These are phyloP conservation scores for Atkinsonella hypoxylon DNA, from an alignment of 2,329 filamentous ascomycete genomes.

Conservation along the genomic window DNA sequence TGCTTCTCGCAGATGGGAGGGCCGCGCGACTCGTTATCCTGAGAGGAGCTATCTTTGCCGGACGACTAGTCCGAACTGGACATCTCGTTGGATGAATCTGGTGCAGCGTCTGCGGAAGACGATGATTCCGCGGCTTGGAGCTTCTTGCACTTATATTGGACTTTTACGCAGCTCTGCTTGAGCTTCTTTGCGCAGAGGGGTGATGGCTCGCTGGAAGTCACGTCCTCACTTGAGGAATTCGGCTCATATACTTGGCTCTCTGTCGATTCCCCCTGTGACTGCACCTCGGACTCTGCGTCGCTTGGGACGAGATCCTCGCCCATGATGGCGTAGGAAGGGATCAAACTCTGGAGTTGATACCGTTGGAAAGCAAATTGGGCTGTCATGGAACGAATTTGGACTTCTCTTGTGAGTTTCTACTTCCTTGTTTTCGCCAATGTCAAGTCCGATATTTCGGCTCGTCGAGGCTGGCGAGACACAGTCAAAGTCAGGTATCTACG, in stretches of 20 bases:
- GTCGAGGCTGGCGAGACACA: too few relatives aligned
- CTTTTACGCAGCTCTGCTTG: background rate
- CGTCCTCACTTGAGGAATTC: background rate
- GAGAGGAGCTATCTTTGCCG: background rate
- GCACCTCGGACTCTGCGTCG: background rate
- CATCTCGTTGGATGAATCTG: background rate
- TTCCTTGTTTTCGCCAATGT: too few relatives aligned
- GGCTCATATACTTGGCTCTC: too few relatives aligned
- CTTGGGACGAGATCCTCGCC: background rate
- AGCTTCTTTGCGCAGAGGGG: background rate
- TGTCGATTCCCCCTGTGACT: background rate
- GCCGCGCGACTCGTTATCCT: background rate
- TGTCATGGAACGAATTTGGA: background rate
- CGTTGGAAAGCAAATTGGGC: background rate
- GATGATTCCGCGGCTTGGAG: background rate
- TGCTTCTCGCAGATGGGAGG: background rate
- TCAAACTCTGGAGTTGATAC: background rate
- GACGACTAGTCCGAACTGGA: slow-evolving; percentile 1
- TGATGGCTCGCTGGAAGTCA: background rate
- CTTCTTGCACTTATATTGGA: background rate
- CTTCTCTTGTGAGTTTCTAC: too few relatives aligned
- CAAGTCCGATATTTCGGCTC: too few relatives aligned
- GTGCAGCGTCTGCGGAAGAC: background rate
- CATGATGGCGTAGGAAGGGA: background rate
- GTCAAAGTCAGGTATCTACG: too few relatives aligned